phyloP scores from a whole-genome alignment of 192 early-diverging fungal genomes.

The Jimgerdemannia lactiflua region DNA sequence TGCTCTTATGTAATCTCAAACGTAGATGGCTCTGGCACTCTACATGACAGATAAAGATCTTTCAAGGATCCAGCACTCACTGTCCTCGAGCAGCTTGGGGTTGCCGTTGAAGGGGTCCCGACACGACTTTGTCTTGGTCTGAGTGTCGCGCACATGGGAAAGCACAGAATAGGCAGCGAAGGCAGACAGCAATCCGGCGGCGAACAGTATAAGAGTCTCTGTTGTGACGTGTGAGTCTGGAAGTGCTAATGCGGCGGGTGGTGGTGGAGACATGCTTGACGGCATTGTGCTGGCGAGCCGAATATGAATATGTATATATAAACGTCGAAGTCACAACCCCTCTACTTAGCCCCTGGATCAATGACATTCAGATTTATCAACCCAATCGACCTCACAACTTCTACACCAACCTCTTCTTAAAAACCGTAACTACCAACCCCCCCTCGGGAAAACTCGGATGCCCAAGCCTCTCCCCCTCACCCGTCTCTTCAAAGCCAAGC shows the following conservation, averaged over 20 bases:
- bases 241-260: not conserved
- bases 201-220: not conserved
- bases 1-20: not conserved
- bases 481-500: slow-evolving; percentile 41
- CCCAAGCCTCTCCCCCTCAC: not conserved
- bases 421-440: too few relatives aligned
- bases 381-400: too few relatives aligned
- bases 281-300: too few relatives aligned
- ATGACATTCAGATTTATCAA: too few relatives aligned
- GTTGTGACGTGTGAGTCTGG: not conserved
- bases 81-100: not conserved
- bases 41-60: too few relatives aligned
- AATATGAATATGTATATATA: too few relatives aligned
- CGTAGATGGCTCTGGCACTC: not conserved
- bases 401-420: too few relatives aligned
- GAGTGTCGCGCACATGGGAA: not conserved
- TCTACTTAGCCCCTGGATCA: too few relatives aligned
- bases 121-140: not conserved
- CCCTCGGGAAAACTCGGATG: too few relatives aligned
- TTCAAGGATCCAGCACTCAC: not conserved
- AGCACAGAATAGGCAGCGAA: not conserved
- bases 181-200: not conserved
- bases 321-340: too few relatives aligned
- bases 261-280: not conserved
- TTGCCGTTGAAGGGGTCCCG: not conserved